A percentile compares a stretch with the other conserved stretches of the same genome.
phyloP scores from a whole-genome alignment of 2,329 filamentous ascomycete species.

The Phyllosticta citrichinensis region DNA sequence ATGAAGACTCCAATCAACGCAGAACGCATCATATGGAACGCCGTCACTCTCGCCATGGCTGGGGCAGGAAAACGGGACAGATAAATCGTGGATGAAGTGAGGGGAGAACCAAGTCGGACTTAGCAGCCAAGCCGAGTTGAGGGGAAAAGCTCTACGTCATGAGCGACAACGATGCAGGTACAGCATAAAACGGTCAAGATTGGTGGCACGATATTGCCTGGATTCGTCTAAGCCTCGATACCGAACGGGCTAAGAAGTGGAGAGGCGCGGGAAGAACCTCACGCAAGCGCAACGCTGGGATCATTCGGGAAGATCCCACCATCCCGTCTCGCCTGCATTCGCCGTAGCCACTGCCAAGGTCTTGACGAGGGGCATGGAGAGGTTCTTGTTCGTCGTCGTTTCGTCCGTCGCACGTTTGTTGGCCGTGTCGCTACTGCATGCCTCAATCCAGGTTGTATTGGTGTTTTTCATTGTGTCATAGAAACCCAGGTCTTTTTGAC shows the following conservation, averaged over 20 bases:
- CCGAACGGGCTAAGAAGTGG: neutral
- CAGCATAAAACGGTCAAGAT: neutral
- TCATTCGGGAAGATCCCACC: neutral
- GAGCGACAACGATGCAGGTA: conserved; percentile 3
- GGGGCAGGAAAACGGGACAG: neutral
- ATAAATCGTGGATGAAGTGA: neutral
- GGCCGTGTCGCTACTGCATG: conserved; percentile 1
- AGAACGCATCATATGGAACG: neutral
- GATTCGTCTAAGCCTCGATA: neutral
- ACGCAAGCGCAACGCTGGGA: neutral
- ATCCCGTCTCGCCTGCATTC: neutral
- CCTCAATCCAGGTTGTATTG: conserved; percentile 10
- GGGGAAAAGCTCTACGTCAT: neutral
- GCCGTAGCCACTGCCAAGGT: neutral
- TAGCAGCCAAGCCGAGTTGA: neutral
- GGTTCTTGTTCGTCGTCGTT: neutral
- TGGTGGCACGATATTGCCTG: conserved; percentile 1
- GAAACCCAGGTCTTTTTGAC: conserved; percentile 7
- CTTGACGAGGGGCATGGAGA: neutral
- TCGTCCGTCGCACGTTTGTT: neutral
- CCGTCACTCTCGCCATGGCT: neutral
- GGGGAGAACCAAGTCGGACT: neutral
- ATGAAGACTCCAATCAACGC: neutral
- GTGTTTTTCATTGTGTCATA: conserved; percentile 9
- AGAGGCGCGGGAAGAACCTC: neutral